Evolutionary conservation across 495 filamentous ascomycete species (phyloP).

Genomic region (Parathielavia appendiculata): DNA sequence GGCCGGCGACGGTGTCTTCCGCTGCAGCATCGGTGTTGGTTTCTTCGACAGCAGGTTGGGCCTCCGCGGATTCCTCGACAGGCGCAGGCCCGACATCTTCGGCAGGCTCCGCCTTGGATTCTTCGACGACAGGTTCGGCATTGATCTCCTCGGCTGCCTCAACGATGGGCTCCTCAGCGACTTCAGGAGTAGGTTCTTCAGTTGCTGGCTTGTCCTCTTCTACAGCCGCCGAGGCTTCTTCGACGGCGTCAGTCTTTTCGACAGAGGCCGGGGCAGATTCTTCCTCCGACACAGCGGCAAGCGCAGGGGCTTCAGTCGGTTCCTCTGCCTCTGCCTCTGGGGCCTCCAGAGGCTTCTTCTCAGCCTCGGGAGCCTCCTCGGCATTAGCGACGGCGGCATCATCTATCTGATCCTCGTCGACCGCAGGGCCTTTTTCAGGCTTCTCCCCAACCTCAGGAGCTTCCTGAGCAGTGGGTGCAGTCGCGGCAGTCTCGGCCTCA

Average conservation of each 20-base stretch:
- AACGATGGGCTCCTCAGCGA: background rate
- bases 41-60: conserved; percentile 4
- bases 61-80: conserved; percentile 2
- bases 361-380: conserved; percentile 7
- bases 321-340: conserved; percentile 4
- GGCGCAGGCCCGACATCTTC: background rate
- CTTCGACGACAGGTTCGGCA: conserved; percentile 11
- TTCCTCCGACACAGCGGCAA: conserved; percentile 15
- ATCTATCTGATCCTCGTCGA: background rate
- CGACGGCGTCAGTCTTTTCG: conserved; percentile 4
- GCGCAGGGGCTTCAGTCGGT: background rate
- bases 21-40: conserved; percentile 9
- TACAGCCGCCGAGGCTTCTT: conserved; percentile 13
- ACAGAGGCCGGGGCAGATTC: conserved; percentile 16
- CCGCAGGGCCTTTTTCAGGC: background rate
- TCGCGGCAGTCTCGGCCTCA: background rate
- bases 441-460: background rate
- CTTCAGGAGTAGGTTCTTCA: background rate
- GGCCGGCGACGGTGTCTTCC: conserved; percentile 1
- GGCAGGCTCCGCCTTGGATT: background rate
- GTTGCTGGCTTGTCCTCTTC: background rate
- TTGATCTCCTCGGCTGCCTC: background rate
- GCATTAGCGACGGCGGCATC: background rate
- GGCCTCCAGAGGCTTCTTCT: background rate
- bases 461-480: background rate